These are phyloP conservation scores for Penstemon barbatus DNA, from an alignment of 257 asterid species.

Conservation along the genomic window DNA sequence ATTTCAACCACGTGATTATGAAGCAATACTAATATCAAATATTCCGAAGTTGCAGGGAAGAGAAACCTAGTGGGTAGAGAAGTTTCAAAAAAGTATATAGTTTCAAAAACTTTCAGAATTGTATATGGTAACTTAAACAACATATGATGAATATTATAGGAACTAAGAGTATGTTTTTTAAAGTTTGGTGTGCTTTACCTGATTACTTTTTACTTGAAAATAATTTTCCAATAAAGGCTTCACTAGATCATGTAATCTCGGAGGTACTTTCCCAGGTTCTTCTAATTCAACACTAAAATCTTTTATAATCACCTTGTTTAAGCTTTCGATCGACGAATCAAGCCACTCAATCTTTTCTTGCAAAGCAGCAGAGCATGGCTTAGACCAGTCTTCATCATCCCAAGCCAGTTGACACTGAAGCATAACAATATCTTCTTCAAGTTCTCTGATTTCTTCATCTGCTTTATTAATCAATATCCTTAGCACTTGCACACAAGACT, in stretches of 20 bases:
- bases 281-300: constrained; percentile 28
- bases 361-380: constrained; percentile 36
- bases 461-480: constrained; percentile 46
- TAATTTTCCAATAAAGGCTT: constrained; percentile 38
- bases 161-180: constrained; percentile 5
- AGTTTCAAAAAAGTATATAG: constrained; percentile 4
- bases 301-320: constrained; percentile 29
- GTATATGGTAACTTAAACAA: constrained; percentile 18
- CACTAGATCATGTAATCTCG: constrained; percentile 37
- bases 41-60: neutral
- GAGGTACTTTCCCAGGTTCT: constrained; percentile 33
- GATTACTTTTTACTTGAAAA: constrained; percentile 31
- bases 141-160: neutral
- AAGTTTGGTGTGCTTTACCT: constrained; percentile 38
- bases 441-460: constrained; percentile 46
- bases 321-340: constrained; percentile 30
- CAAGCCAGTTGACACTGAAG: constrained; percentile 45
- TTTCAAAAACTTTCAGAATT: constrained; percentile 24
- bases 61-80: neutral
- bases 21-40: neutral
- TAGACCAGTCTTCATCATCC: constrained; percentile 47
- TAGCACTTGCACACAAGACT: constrained; percentile 51
- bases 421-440: constrained; percentile 53
- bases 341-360: constrained; percentile 40
- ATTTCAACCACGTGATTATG: neutral